Base-by-base conservation (phyloP, 148 eudicot species). In the Chenopodium suecicum region DNA sequence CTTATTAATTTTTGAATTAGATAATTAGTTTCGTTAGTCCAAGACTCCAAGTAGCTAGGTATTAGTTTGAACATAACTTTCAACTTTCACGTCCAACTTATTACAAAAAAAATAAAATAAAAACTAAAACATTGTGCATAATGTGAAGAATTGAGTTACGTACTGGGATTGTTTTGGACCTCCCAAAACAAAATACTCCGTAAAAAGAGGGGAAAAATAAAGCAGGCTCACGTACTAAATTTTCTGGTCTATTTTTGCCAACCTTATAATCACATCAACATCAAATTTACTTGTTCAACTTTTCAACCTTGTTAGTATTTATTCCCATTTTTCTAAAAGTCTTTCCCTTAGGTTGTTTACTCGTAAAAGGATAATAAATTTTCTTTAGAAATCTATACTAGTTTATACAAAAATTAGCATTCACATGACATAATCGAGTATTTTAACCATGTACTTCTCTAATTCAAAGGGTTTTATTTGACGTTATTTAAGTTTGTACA, bases 1-100 rank as follows among this genome's bases (percentile, higher is more conserved):
- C 54, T 37, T 37, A 6, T 1, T 37, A 50, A 2, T 50, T 10
- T 50, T 50, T 50, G 0, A 1, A 50, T 16, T 50, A 50, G 54
- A 16, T 50, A 50, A 13, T 50, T 50, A 12, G 54, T 50, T 10
- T 50, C 14, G 14, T 50, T 50, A 10, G 54, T 11, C 54, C 4
- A 58, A 14, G 29, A 10, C 16, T 11, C 54, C 4, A 58, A 7
- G 29, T 4, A 75, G 10, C 5, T 41, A 0, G 71, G 31, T 44
- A 63, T 65, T 65, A 65, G 60, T 78, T 78, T 44, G 72, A 29
- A 25, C 56, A 78, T 78, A 65, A 29, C 73, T 78, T 78, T 78
- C 73, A 65, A 29, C 73, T 78, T 78, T 78, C 73, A 65, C 19
- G 52, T 25, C 34, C 29, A 27, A 27, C 29, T 27, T 27, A 27